Evolutionary conservation across 2,329 filamentous ascomycete genomes (phyloP).

Genomic region (Ceratocystis diversiconidia): DNA sequence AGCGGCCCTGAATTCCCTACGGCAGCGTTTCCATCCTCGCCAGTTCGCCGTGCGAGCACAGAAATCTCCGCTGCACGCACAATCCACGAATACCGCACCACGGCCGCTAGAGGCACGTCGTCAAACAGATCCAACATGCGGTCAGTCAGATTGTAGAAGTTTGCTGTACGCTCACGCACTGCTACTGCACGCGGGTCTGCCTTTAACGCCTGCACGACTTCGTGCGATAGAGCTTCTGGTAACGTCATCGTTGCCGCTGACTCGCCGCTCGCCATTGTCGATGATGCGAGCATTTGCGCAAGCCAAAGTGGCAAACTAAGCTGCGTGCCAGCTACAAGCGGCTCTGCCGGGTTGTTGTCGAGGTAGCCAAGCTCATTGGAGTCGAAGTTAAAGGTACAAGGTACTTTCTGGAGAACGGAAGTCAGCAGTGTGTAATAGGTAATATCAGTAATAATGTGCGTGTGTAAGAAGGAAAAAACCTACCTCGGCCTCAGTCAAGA

Average conservation of each 20-base stretch:
- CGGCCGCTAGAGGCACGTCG: slow-evolving; percentile 59
- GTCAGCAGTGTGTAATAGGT: slow-evolving; percentile 13
- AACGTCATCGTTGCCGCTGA: slow-evolving; percentile 65
- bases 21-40: slow-evolving; percentile 40
- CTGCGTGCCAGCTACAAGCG: slow-evolving; percentile 67
- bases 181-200: slow-evolving; percentile 80
- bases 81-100: slow-evolving; percentile 67
- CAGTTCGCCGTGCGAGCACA: slow-evolving; percentile 74
- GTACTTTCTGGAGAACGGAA: slow-evolving; percentile 56
- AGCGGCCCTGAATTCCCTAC: slow-evolving; percentile 23
- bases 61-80: slow-evolving; percentile 67
- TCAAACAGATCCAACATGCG: slow-evolving; percentile 85
- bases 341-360: slow-evolving; percentile 57
- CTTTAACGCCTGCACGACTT: slow-evolving; percentile 78
- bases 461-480: slow-evolving; percentile 10
- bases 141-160: slow-evolving; percentile 78
- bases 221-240: slow-evolving; percentile 58
- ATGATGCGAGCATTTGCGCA: slow-evolving; percentile 78
- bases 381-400: slow-evolving; percentile 85
- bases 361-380: slow-evolving; percentile 78
- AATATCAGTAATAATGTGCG: background rate
- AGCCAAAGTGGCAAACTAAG: slow-evolving; percentile 86
- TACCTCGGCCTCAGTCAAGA: slow-evolving; percentile 73
- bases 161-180: slow-evolving; percentile 64
- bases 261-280: slow-evolving; percentile 32